Base-by-base conservation (phyloP, 768 basidiomycete genomes). In the Boletus vinaceobasis region DNA sequence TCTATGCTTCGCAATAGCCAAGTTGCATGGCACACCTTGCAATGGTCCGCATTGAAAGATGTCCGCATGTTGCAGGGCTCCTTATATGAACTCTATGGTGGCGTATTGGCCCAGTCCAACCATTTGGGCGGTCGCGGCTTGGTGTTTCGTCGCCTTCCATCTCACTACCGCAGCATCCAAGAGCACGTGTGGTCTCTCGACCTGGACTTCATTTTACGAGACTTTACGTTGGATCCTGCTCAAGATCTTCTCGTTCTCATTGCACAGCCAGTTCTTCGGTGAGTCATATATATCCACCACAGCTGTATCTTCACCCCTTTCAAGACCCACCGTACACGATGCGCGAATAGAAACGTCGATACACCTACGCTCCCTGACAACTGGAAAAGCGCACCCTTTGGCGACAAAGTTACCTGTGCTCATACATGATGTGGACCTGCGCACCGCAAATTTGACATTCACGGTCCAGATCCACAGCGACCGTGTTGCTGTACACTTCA, bases 171-270 rank as follows among this genome's bases (percentile, higher is more conserved):
- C 23, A 70, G 65, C n/a, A 81, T 85, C 54, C 60, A 76, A 48
- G 73, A 76, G 45, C 70, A 69, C 36, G 60, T 68, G 15, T 85
- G 84, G 83, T 64, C 65, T 6, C 53, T 80, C 17, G 63, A 70
- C 21, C 33, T 73, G 51, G 71, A 70, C 5, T 58, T 79, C 35
- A 35, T 56, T 15, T 60, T 84, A 13, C 75, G 79, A n/a, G 84
- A 86, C 60, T 84, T 85, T 58, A 75, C 74, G 7, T 78, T 89
- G 73, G 87, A 88, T 63, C 82, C 84, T 17, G 76, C 81, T 23
- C 86, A 86, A 61, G 81, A 88, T 64, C 74, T 89, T 32, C 73
- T 87, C 9, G 75, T 86, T 8, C 57, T 81, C 17, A 67, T 84
- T 7, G 77, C 80, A 59, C 65, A 60, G 27, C 73, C 73, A 21